phyloP scores from a whole-genome alignment of 2,329 filamentous ascomycete species.

The Colletotrichum kahawae region DNA sequence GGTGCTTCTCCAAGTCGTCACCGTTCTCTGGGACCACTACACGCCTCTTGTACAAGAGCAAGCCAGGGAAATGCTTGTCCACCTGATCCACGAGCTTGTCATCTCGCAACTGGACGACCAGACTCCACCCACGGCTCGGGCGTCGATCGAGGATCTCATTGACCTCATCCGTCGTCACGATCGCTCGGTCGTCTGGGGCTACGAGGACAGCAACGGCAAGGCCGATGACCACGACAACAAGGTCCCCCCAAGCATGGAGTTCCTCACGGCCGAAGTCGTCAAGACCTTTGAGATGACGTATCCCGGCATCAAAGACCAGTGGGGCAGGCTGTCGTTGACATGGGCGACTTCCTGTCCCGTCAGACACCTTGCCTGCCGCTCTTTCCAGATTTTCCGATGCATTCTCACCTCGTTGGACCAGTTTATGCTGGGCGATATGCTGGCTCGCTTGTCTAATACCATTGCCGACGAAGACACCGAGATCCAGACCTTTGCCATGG shows the following conservation, averaged over 20 bases:
- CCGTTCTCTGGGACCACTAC: constrained; percentile 97
- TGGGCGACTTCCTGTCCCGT: constrained; percentile 99
- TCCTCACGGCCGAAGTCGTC: constrained; percentile 81
- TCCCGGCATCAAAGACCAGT: constrained; percentile 86
- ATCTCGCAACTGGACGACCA: constrained; percentile 78
- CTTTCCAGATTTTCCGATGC: constrained; percentile 96
- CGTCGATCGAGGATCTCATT: constrained; percentile 84
- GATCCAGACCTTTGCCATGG: constrained; percentile 97
- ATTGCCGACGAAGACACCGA: constrained; percentile 94
- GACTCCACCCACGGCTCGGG: constrained; percentile 65
- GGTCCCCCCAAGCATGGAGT: constrained; percentile 86
- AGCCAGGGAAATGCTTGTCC: constrained; percentile 95
- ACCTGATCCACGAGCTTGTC: constrained; percentile 94
- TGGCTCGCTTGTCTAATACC: constrained; percentile 92
- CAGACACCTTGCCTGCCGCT: constrained; percentile 91
- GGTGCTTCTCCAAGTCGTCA: constrained; percentile 85
- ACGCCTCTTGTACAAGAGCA: constrained; percentile 95
- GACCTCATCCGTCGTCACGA: constrained; percentile 88
- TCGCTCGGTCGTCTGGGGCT: constrained; percentile 85
- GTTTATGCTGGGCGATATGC: constrained; percentile 95
- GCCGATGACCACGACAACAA: constrained; percentile 75
- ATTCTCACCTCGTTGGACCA: constrained; percentile 91
- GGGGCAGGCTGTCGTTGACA: constrained; percentile 86
- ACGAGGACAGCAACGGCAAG: constrained; percentile 89
- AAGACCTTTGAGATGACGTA: constrained; percentile 85